Conservation (phyloP, 768 basidiomycete species). For the Boletellus ananiceps region DNA sequence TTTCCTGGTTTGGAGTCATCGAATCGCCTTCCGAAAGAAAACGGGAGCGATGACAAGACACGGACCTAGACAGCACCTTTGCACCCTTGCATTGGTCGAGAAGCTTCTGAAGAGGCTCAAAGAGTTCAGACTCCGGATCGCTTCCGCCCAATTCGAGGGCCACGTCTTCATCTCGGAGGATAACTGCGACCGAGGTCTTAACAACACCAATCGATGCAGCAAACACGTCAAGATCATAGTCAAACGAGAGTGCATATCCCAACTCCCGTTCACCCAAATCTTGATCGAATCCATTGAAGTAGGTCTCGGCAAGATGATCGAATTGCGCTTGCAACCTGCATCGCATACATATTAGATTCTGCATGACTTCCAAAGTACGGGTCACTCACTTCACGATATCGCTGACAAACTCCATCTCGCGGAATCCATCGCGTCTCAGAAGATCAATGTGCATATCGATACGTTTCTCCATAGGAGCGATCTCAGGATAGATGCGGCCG, state of each 20-base stretch:
- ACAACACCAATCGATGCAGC: slow-evolving; percentile 86
- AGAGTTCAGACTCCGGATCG: slow-evolving; percentile 69
- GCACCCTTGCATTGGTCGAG: slow-evolving; percentile 79
- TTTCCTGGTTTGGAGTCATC: slow-evolving; percentile 54
- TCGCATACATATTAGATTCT: not conserved
- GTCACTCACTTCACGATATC: slow-evolving; percentile 77
- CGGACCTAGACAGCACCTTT: slow-evolving; percentile 75
- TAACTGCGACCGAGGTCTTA: slow-evolving; percentile 74
- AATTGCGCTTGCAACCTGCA: slow-evolving; percentile 87
- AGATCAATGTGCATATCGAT: slow-evolving; percentile 90
- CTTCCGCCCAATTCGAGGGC: slow-evolving; percentile 68
- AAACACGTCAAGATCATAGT: slow-evolving; percentile 92
- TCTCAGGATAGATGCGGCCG: slow-evolving; percentile 78
- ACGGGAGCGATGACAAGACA: slow-evolving; percentile 3
- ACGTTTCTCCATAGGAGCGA: slow-evolving; percentile 84
- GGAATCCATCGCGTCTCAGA: slow-evolving; percentile 83
- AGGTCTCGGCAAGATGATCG: slow-evolving; percentile 85
- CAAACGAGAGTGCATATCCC: slow-evolving; percentile 75
- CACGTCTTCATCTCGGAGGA: slow-evolving; percentile 77
- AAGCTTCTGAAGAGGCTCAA: slow-evolving; percentile 76
- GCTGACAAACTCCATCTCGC: slow-evolving; percentile 87
- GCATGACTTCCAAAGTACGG: not conserved
- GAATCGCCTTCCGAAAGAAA: not conserved
- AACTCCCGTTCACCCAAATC: slow-evolving; percentile 90
- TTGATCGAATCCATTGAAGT: slow-evolving; percentile 77